Base-by-base conservation (phyloP, 768 basidiomycete genomes). In the Candolleomyces aberdarensis region DNA sequence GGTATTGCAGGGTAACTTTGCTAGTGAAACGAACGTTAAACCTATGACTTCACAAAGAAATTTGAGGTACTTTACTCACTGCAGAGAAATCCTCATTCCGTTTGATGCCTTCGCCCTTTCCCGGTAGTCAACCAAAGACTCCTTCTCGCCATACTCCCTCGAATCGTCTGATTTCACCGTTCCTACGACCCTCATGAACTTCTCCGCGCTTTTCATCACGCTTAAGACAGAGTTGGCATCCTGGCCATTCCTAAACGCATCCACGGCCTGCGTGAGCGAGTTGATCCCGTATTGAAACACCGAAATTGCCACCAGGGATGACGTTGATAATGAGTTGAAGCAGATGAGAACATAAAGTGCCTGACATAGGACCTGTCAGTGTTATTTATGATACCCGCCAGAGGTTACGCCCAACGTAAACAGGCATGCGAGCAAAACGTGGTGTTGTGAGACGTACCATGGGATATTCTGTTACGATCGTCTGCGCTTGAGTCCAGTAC, bases 401-500 rank as follows among this genome's bases (percentile, higher is more conserved):
- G 4, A 46, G 7, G 44, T 46, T 20, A 1, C 19, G 7, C 15
- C 19, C 44, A 17, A 1, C 19, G 8, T 20, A 17, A 17, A 20
- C 7, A 20, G 44, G n/a, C 7, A 17, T 46, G 44, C 17, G 14
- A 44, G 19, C 26, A 29, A 50, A 17, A 26, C 14, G 47, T 41
- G 20, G 55, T 15, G 20, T 26, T 8, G 43, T 20, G 36, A 26
- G 13, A 66, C 68, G 59, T 62, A 80, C 80, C 68, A 77, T 66
- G 3, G 78, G 71, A 58, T 75, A 70, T 17, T 75, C 72, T 7
- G 69, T 39, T 1, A 76, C 65, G 40, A 77, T 32, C 5, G 61
- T 63, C n/a, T 63, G 60, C 11, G 72, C 47, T 14, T 77, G 41
- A 4, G 67, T 64, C 79, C 80, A 81, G 60, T 75, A 69, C 76